Evolutionary conservation across 2,329 filamentous ascomycete species (phyloP), one percentile per base, ranked within the genome.

Genomic region (Cladophialophora immunda): DNA sequence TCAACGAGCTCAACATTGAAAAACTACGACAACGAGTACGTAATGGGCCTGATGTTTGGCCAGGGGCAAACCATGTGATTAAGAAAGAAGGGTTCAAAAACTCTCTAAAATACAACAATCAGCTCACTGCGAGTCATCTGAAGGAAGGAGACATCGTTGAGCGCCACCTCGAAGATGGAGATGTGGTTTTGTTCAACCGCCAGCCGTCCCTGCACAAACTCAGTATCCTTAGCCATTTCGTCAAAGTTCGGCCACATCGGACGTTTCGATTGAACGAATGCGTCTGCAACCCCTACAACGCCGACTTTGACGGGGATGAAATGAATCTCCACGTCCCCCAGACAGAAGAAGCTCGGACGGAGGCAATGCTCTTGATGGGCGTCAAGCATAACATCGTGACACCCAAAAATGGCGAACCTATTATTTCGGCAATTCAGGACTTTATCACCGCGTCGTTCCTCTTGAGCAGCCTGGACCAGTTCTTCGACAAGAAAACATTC

Each of bases 261-360:
- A 99, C 95, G 0, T 98, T 99, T 77, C 90, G 95, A 62, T 85
- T 99, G 19, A 99, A 99, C 77, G 95, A 99, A 78, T 99, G 95
- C 86, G 95, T 97, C 1, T 99, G 95, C 80, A 94, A 92, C 68
- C 95, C 95, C 3, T 99, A 99, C 84, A 99, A 99, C 74, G 95
- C 95, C 64, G 95, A 99, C 86, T 99, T 99, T 73, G 95, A 99
- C 75, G 95, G 95, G 67, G 95, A 99, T 74, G 95, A 99, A 79
- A 99, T 99, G 95, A 99, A 99, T 74, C 81, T 99, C 56, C 95
- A 99, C 80, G 94, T 99, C 17, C 95, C 95, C 1, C 95, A 99
- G 77, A 98, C 95, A 0, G 95, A 99, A 81, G 95, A 99, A 79
- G 94, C 95, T 11, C 88, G 95, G 65, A 92, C 94, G 2, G 95